A percentile compares a stretch with the other conserved stretches of the same genome.
Conservation (phyloP, 768 basidiomycete species). For the Tricholomella constricta region DNA sequence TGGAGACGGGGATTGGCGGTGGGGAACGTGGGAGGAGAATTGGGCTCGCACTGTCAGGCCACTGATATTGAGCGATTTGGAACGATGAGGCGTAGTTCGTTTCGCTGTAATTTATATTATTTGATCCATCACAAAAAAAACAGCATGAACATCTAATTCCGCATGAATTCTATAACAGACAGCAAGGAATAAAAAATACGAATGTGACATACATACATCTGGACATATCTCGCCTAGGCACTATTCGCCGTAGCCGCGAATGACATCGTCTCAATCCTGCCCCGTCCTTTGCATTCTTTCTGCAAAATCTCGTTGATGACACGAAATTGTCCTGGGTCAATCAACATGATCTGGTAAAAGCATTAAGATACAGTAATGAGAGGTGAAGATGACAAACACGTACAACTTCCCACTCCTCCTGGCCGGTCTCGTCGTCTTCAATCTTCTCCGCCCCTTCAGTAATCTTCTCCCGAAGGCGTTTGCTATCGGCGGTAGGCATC, state of each 20-base stretch:
- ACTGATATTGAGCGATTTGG: constrained; percentile 39
- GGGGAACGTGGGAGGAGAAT: constrained; percentile 84
- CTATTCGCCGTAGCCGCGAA: constrained; percentile 61
- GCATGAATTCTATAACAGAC: constrained; percentile 11
- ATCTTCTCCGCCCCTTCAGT: constrained; percentile 76
- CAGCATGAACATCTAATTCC: neutral
- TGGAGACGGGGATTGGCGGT: constrained; percentile 44
- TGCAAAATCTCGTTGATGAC: constrained; percentile 87
- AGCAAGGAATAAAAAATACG: neutral
- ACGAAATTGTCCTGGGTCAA: constrained; percentile 92
- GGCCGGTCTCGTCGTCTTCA: constrained; percentile 76
- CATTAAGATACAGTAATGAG: neutral
- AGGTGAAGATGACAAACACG: constrained; percentile 30
- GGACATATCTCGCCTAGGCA: constrained; percentile 2
- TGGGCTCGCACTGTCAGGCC: constrained; percentile 75
- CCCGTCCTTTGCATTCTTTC: constrained; percentile 87
- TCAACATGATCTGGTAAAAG: constrained; percentile 72
- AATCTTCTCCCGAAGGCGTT: constrained; percentile 70
- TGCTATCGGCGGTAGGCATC: constrained; percentile 67
- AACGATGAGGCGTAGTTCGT: neutral
- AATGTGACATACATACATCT: neutral
- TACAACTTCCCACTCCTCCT: constrained; percentile 87
- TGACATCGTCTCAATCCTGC: constrained; percentile 81
- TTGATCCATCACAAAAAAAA: neutral
- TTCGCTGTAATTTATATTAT: neutral